Conservation (phyloP, 371 early-diverging fungal species). For the Mortierella sp. region DNA sequence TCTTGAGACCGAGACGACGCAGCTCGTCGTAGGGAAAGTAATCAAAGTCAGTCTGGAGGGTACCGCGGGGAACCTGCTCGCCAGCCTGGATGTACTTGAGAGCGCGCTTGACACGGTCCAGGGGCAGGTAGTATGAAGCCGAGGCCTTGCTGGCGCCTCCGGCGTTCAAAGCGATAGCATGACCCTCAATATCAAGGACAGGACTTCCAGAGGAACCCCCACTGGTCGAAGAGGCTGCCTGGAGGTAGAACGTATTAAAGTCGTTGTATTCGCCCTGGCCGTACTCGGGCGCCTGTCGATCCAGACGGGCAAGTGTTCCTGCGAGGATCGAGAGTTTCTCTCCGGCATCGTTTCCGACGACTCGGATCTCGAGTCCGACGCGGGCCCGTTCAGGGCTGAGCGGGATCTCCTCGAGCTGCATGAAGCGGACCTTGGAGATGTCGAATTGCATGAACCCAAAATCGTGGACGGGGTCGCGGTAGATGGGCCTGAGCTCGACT, state of each 20-base stretch:
- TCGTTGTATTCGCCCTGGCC: slow-evolving; percentile 79
- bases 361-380: slow-evolving; percentile 86
- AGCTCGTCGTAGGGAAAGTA: slow-evolving; percentile 73
- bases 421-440: slow-evolving; percentile 80
- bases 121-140: slow-evolving; percentile 74
- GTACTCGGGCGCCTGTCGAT: slow-evolving; percentile 82
- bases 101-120: slow-evolving; percentile 79
- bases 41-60: slow-evolving; percentile 80
- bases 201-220: slow-evolving; percentile 80
- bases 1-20: slow-evolving; percentile 68
- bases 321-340: slow-evolving; percentile 86
- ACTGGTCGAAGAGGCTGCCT: slow-evolving; percentile 77
- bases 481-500: slow-evolving; percentile 83
- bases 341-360: slow-evolving; percentile 89
- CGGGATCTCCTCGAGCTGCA: slow-evolving; percentile 76
- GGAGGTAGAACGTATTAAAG: slow-evolving; percentile 79
- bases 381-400: slow-evolving; percentile 82
- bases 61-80: slow-evolving; percentile 78
- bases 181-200: slow-evolving; percentile 76
- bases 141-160: slow-evolving; percentile 71
- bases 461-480: slow-evolving; percentile 90
- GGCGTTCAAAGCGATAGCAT: slow-evolving; percentile 78
- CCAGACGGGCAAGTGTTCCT: slow-evolving; percentile 84
- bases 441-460: slow-evolving; percentile 93
- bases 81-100: slow-evolving; percentile 69